Base-by-base conservation (phyloP, 2,329 filamentous ascomycete species). In the Colletotrichum sublineola region DNA sequence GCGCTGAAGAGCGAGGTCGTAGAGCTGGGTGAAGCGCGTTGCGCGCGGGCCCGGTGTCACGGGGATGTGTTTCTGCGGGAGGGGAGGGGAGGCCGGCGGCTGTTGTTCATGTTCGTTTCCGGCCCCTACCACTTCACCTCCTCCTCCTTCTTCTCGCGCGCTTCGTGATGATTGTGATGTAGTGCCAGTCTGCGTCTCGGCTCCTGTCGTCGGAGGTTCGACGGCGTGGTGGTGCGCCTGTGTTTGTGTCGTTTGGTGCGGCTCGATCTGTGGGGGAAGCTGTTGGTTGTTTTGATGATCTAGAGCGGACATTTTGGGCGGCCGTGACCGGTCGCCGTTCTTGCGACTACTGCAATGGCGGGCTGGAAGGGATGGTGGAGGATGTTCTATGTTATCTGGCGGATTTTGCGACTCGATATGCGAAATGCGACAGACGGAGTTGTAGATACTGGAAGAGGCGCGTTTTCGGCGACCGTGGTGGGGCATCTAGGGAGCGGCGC, bases 21-120 rank as follows among this genome's bases (percentile, higher is more conserved):
- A 90, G 44, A 90, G 82, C 66, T 86, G 82, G 64, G 86, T 84
- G 70, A 92, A 85, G 56, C 87, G 85, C 38, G 82, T 76, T 2
- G 90, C 90, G 75, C 90, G 88, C 3, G 87, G 87, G 58, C 90
- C 90, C 0, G 89, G 88, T 0, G 85, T 82, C 55, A 81, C 79
- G 42, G 84, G 78, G 14, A 82, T 84, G 78, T 84, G 83, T 31
- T 81, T 82, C 60, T 79, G 75, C 0, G 84, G 85, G 1, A 85
- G 80, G 31, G 82, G 82, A 31, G 83, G 82, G 9, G 83, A 82
- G 31, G 77, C 76, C 3, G 78, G 76, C 24, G 77, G 63, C 9
- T 73, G 73, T 9, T 69, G 6, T 36, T 5, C 12, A 50, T 33
- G n/a, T 24, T 50, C 50, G 20, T 40, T 42, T 29, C 44, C 46